Evolutionary conservation across 2,329 filamentous ascomycete species (phyloP).

Genomic region (Cercospora janseana): DNA sequence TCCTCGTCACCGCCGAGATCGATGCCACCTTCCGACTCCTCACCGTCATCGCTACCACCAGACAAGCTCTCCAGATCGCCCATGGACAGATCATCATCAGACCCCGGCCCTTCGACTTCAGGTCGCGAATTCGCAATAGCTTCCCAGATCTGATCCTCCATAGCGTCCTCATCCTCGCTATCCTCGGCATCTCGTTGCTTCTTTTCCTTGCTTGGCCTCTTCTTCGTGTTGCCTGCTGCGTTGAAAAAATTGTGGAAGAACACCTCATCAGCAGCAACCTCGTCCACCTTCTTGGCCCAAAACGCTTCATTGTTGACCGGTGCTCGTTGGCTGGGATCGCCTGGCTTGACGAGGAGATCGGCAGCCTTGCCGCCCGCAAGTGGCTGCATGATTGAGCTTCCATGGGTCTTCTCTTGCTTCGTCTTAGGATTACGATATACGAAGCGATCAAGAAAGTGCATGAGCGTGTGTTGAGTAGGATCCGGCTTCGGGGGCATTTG

Average conservation of each 20-base stretch:
- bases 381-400: constrained; percentile 95
- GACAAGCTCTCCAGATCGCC: constrained; percentile 44
- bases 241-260: constrained; percentile 99
- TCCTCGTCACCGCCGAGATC: constrained; percentile 44
- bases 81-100: constrained; percentile 59
- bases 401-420: constrained; percentile 60
- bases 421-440: constrained; percentile 94
- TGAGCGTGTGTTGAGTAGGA: constrained; percentile 82
- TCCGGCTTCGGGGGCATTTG: constrained; percentile 84
- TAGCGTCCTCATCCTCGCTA: constrained; percentile 43
- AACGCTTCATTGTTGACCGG: constrained; percentile 84
- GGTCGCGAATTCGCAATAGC: constrained; percentile 79
- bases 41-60: constrained; percentile 39
- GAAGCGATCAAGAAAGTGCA: constrained; percentile 95
- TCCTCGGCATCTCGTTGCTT: constrained; percentile 48
- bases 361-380: constrained; percentile 63
- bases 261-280: constrained; percentile 85
- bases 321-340: constrained; percentile 45
- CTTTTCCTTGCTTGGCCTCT: constrained; percentile 56
- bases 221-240: constrained; percentile 56
- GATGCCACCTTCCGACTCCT: constrained; percentile 50
- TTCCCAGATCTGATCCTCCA: constrained; percentile 80
- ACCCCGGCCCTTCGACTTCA: constrained; percentile 65
- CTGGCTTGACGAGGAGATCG: constrained; percentile 61
- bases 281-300: constrained; percentile 84